Base-by-base conservation (phyloP, 2,329 filamentous ascomycete genomes). In the Talaromyces sp. region DNA sequence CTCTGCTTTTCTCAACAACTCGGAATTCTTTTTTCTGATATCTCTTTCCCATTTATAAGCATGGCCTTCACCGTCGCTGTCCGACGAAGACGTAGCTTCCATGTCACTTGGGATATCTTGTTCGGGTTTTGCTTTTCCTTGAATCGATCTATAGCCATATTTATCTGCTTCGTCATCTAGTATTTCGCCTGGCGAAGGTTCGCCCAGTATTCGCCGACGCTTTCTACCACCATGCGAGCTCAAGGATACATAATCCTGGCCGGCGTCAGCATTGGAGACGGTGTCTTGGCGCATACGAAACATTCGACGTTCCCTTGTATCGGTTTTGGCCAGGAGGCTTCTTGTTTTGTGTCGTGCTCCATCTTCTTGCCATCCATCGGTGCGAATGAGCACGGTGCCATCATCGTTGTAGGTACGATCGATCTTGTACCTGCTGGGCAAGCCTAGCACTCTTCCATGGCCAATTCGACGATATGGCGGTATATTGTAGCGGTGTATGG, bases 401-500 rank as follows among this genome's bases (percentile, higher is more conserved):
- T 71, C 75, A 58, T 74, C 72, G n/a, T 67, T 70, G 54, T 83
- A 80, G 52, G 87, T 83, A 43, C 84, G 83, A 67, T 93, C 86
- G 61, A 96, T 89, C 60, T 82, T 83, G 60, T 88, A 78, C 51
- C 81, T 79, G 2, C 77, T 76, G 1, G 79, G 72, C 0, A 88
- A 77, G 0, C 92, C 93, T 12, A 97, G 73, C 1, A 97, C 78
- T 60, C 80, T 81, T 2, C 91, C 91, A 59, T 79, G 78, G 14
- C 91, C 90, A 62, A 78, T 77, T 6, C 91, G 86, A 62, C 82
- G 81, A 70, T 95, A 97, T 2, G 75, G 68, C 0, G 92, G 91
- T 11, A 95, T 76, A 58, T 82, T 83, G 64, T 89, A 89, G 38
- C 84, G 85, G 70, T 96, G 86, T 43, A 89, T 81, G 29, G 84